Evolutionary conservation across 768 basidiomycete species (phyloP).

Genomic region (Lactifluus piperatus): DNA sequence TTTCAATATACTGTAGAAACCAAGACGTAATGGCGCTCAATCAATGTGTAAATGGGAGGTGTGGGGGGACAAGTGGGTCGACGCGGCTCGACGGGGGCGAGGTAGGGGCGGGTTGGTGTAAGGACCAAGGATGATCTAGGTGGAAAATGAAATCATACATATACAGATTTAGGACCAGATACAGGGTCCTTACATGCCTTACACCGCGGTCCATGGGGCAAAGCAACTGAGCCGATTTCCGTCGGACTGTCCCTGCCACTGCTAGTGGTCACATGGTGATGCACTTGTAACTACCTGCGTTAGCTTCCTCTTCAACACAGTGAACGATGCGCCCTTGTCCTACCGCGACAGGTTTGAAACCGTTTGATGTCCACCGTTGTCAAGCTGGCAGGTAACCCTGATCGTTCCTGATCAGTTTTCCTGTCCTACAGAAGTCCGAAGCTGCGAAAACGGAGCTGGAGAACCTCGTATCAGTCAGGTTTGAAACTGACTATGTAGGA

Average conservation of each 20-base stretch:
- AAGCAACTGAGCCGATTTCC: not conserved
- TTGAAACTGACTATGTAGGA: no score
- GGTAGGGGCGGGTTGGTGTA: not conserved
- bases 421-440: conserved; percentile 25
- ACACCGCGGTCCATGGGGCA: not conserved
- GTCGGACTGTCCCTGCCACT: not conserved
- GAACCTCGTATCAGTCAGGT: conserved; percentile 43
- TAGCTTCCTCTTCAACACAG: conserved; percentile 39
- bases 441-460: conserved; percentile 58
- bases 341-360: not conserved
- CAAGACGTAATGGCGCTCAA: not conserved
- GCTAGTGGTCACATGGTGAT: conserved; percentile 61
- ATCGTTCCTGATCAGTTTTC: conserved; percentile 5
- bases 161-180: not conserved
- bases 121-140: not conserved
- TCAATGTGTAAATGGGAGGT: not conserved
- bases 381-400: conserved; percentile 13
- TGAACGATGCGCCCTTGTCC: conserved; percentile 15
- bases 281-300: conserved; percentile 72
- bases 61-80: not conserved
- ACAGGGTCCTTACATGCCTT: not conserved
- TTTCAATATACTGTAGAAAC: not conserved
- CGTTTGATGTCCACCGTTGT: conserved; percentile 16
- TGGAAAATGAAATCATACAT: not conserved
- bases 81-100: no score